phyloP scores from a whole-genome alignment of 2,329 filamentous ascomycete species.

The Alternaria novae-zelandiae region DNA sequence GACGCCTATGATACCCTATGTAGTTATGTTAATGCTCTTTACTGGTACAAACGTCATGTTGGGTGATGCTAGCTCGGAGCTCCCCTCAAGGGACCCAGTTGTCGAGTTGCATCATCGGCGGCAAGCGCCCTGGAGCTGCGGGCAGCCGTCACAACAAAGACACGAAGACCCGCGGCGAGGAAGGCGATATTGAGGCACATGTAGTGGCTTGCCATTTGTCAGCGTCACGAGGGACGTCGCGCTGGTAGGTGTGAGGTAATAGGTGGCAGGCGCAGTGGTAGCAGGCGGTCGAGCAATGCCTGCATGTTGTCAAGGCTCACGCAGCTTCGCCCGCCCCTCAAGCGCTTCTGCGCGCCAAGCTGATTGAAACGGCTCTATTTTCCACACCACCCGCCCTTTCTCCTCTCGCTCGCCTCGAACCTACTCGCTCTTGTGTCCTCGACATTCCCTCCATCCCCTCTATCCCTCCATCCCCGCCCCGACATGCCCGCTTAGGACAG shows the following conservation, averaged over 20 bases:
- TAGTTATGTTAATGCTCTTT: neutral
- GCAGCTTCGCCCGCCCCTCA: conserved; percentile 3
- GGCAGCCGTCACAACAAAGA: neutral
- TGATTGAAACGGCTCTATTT: conserved; percentile 21
- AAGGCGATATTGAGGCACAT: neutral
- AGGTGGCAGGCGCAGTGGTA: neutral
- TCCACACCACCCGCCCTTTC: conserved; percentile 16
- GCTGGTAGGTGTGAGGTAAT: neutral
- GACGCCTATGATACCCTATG: neutral
- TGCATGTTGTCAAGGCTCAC: conserved; percentile 12
- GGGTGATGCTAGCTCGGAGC: neutral
- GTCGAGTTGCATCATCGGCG: conserved; percentile 12
- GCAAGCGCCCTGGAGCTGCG: neutral
- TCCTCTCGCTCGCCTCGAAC: neutral
- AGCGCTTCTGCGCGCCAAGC: conserved; percentile 19
- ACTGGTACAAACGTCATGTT: neutral
- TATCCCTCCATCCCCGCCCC: neutral
- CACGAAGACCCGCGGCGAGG: neutral
- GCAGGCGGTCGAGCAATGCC: conserved; percentile 4
- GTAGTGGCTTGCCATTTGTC: conserved; percentile 5
- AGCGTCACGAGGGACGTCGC: conserved; percentile 2
- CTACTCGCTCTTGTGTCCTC: neutral
- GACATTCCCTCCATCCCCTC: neutral
- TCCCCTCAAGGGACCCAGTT: conserved; percentile 5
- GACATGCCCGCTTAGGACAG: conserved; percentile 12